These are phyloP conservation scores for Quercus alba DNA, from an alignment of 306 rosid genomes.

Conservation along the genomic window DNA sequence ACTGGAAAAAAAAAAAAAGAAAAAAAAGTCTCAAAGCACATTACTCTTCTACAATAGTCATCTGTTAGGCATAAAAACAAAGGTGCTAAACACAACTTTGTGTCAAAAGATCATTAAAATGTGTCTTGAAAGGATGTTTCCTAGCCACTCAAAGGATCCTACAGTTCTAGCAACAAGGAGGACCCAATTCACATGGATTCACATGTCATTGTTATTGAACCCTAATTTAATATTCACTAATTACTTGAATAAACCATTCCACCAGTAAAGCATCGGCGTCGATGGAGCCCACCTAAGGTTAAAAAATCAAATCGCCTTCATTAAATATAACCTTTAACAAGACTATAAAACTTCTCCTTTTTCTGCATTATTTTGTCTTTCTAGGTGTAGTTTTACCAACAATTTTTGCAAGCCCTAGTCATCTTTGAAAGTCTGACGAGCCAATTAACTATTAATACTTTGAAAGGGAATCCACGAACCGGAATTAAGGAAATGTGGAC, in stretches of 20 bases:
- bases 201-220: conserved; percentile 46
- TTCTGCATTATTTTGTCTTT: conserved; percentile 8
- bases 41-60: too few relatives aligned
- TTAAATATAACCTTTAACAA: conserved; percentile 30
- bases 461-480: conserved; percentile 33
- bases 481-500: conserved; percentile 35
- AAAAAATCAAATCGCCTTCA: conserved; percentile 28
- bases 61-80: not conserved
- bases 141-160: conserved; percentile 25
- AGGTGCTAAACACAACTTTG: not conserved
- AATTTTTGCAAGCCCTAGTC: not conserved
- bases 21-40: too few relatives aligned
- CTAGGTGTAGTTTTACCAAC: conserved; percentile 22
- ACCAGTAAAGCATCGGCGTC: conserved; percentile 31
- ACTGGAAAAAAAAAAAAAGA: too few relatives aligned
- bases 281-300: conserved; percentile 36
- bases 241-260: conserved; percentile 26
- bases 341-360: conserved; percentile 32
- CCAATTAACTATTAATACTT: conserved; percentile 20
- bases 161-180: conserved; percentile 39
- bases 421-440: conserved; percentile 27
- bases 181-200: conserved; percentile 68
- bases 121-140: conserved; percentile 17
- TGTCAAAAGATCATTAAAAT: not conserved
- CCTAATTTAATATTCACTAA: conserved; percentile 29